Conservation (phyloP, 2,329 filamentous ascomycete species). For the Geoglossum cookeanum region DNA sequence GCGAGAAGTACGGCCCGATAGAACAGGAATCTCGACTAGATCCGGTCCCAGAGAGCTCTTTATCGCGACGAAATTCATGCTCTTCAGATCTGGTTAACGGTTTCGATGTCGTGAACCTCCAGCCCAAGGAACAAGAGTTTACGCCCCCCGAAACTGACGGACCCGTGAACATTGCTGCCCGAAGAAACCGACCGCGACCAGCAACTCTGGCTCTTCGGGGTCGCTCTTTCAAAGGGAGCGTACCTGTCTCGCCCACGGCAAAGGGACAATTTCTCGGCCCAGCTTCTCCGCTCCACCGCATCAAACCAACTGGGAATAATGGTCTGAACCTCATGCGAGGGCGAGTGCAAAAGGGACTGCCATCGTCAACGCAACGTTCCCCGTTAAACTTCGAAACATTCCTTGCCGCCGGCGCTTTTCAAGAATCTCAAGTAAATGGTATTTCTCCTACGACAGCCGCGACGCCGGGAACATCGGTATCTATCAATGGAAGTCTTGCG, state of each 20-base stretch:
- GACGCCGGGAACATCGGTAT: not conserved
- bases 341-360: conserved; percentile 3
- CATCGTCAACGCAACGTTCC: conserved; percentile 1
- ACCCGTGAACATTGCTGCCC: conserved; percentile 1
- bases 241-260: not conserved
- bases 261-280: conserved; percentile 1
- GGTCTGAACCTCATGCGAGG: conserved; percentile 4
- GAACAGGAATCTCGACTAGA: not conserved
- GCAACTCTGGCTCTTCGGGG: conserved; percentile 1
- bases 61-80: not conserved
- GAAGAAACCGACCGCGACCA: conserved; percentile 2
- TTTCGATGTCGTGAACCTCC: not conserved
- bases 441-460: not conserved
- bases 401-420: not conserved
- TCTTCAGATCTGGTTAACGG: conserved; percentile 1
- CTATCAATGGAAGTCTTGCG: conserved; percentile 3
- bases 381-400: conserved; percentile 2
- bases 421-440: not conserved
- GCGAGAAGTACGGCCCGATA: not conserved
- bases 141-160: not conserved
- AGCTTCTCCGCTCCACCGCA: not conserved
- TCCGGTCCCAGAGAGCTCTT: not conserved
- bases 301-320: conserved; percentile 2
- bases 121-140: not conserved
- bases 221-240: not conserved